phyloP scores from a whole-genome alignment of 345 rosid species.

The Kandelia obovata region DNA sequence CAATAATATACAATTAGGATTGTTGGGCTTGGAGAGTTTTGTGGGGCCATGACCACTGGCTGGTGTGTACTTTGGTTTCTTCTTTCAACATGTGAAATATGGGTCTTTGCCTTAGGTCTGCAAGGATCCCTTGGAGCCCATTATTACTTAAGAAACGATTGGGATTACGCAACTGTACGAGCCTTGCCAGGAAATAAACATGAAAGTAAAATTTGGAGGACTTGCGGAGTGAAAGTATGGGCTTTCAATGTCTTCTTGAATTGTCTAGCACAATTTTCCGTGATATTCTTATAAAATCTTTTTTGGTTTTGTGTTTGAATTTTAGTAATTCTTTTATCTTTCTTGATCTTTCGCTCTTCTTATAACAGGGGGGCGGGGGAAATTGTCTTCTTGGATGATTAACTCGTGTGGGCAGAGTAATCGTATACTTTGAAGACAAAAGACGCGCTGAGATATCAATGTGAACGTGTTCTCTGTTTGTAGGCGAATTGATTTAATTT shows the following conservation, averaged over 20 bases:
- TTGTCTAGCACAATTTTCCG: no score
- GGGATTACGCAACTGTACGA: slow-evolving; percentile 48
- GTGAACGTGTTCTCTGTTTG: not conserved
- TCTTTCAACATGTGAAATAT: no score
- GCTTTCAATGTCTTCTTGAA: not conserved
- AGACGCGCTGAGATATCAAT: slow-evolving; percentile 24
- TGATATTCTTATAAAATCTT: no score
- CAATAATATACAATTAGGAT: no score
- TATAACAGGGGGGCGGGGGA: no score
- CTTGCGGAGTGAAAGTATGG: slow-evolving; percentile 30
- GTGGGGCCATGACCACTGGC: no score
- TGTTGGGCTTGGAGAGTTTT: no score
- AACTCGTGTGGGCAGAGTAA: slow-evolving; percentile 36
- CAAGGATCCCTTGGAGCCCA: slow-evolving; percentile 53
- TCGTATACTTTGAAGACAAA: slow-evolving; percentile 41
- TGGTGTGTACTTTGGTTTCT: no score
- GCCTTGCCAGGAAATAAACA: slow-evolving; percentile 47
- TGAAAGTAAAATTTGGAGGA: slow-evolving; percentile 48
- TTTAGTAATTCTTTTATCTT: no score
- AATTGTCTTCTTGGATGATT: slow-evolving; percentile 23
- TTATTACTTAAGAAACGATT: slow-evolving; percentile 35
- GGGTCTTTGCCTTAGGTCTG: slow-evolving; percentile 30
- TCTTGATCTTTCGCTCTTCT: no score
- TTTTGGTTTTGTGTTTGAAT: no score
- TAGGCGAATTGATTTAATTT: not conserved